Evolutionary conservation across 495 filamentous ascomycete genomes (phyloP), one percentile per base, ranked within the genome.

Genomic region (Aspergillus diversus): DNA sequence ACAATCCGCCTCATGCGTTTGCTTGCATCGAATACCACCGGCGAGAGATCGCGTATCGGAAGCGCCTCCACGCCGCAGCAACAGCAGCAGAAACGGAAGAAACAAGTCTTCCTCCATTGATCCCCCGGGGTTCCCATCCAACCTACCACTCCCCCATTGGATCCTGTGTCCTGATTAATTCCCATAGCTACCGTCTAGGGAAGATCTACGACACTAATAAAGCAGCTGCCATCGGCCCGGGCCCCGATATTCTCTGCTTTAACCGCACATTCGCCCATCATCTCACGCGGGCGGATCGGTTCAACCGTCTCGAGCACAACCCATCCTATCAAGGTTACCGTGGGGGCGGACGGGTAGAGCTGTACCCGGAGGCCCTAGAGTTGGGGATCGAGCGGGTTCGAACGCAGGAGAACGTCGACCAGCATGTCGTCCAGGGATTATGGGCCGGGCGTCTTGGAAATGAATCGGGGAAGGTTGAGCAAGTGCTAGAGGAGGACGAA

Each of bases 11-110:
- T 5, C 66, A 71, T 43, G 55, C 34, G 21, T 71, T 67, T 33
- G 60, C 64, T 49, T 71, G 66, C 17, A 59, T 71, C 34, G 69
- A 71, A 47, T 64, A 71, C 55, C 50, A 69, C 32, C 57, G 67
- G n/a, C 56, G 57, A 0, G 69, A 71, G 63, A 66, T 71, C 43
- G 69, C 69, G 17, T 60, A 56, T 56, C 69, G 69, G 32, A 71
- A 71, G 64, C 55, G 60, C 17, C 66, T 59, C 58, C 59, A 68
- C 42, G 21, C 21, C 21, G 21, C 21, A 27, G 21, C 21, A 27
- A 27, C 21, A 27, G 21, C 21, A 1, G 48, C 55, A 34, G 50
- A 54, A 5, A 55, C 55, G 39, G 55, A 55, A 5, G 56, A 48
- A 15, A n/a, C 51, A 4, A 65, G 65, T 57, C 59, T 59, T 5